Evolutionary conservation across 2,329 filamentous ascomycete genomes (phyloP), one percentile per base, ranked within the genome.

Genomic region (Colletotrichum noveboracense): DNA sequence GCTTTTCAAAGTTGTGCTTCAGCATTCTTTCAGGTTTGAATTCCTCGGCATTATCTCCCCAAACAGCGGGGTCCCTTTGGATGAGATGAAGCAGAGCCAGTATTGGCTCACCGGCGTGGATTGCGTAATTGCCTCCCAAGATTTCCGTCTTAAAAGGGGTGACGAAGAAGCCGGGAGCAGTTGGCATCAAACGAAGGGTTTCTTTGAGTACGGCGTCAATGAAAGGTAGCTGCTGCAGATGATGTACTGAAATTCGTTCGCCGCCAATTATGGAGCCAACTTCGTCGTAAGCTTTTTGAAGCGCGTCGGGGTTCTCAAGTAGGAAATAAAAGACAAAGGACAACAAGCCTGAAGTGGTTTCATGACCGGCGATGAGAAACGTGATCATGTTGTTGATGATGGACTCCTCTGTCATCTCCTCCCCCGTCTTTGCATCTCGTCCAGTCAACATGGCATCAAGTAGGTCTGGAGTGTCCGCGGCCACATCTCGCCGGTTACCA

Each of bases 11-110:
- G 38, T 66, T 61, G 48, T 72, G 58, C 7, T 82, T 78, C 62
- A 86, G 86, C 90, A 93, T 93, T 21, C 92, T 84, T 79, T 93
- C 92, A 0, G 92, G 91, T 60, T 84, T 86, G 82, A 92, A 93
- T 55, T 89, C 86, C 5, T 88, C 84, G 1, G 90, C 89, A 77
- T 93, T 89, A 0, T 86, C 83, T 2, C 91, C 91, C 65, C 85
- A 93, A 1, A 92, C 88, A 7, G 82, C 81, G 1, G 89, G 89
- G 77, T 93, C 91, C 2, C 85, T 85, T 36, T 92, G 91, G 26
- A 89, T 81, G 64, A 86, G 86, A 48, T 84, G 79, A 8, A 92
- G 81, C 18, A 91, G 77, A 16, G 84, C 79, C 1, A 87, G 66
- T 30, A 92, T 81, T 0, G 82, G 70, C 43, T 89, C 85, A 21